Base-by-base conservation (phyloP, 2,329 filamentous ascomycete species). In the Dryadomyces sulphureus region DNA sequence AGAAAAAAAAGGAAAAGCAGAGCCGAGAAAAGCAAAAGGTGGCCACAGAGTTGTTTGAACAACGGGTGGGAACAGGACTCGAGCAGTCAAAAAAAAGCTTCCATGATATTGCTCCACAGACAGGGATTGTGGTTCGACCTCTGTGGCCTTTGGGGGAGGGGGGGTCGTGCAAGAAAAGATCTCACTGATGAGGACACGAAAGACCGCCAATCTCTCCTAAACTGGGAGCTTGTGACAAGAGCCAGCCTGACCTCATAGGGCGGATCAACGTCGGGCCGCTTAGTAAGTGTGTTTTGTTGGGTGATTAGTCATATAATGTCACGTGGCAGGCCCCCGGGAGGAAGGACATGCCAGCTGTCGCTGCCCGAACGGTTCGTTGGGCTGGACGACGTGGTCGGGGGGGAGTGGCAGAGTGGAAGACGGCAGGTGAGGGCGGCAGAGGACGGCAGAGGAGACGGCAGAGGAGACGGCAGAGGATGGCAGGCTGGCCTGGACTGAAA, bases 81-180 rank as follows among this genome's bases (percentile, higher is more conserved):
- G 34, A 36, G 16, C 11, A 7, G 3, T 12, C 34, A 36, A 32
- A 46, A 20, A 46, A 24, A 16, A 21, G n/a, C 38, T 34, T 40
- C 42, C 42, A 45, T 45, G 42, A 30, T 38, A 45, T 22, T 11
- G 20, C 14, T 9, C 20, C 27, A 27, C 24, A 14, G 32, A n/a
- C 12, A 6, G 19, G 30, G 7, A 36, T 36, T 17, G 32, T 8
- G 16, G 34, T 19, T 4, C 30, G 41, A 17, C 27, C 30, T n/a
- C 30, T 17, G 21, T 21, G 11, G 41, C n/a, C n/a, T n/a, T 41
- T 20, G 30, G 5, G 27, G 7, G 11, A n/a, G 17, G 9, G 34
- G 17, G 16, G 17, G 16, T 12, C 17, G 16, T 36, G 34, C 44
- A 49, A 45, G 40, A 47, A 45, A 45, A 44, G 38, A 43, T 4